Evolutionary conservation across 169 alveolate species (phyloP).

Genomic region (Plasmodium coatneyi): DNA sequence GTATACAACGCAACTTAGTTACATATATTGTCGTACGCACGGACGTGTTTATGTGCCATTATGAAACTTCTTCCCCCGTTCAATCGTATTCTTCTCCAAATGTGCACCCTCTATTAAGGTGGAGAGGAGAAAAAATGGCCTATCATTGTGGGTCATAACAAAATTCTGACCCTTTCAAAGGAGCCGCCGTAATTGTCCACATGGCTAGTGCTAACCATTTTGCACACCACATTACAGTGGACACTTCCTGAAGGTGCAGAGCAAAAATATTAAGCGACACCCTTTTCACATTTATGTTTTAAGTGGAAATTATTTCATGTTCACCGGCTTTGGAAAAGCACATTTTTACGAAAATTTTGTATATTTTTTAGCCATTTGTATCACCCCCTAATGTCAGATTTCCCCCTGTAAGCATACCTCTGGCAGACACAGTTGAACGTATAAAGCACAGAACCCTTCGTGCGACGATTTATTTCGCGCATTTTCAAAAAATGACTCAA

Average conservation of each 20-base stretch:
- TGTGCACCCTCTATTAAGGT: background rate
- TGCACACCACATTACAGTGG: background rate
- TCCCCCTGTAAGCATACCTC: background rate
- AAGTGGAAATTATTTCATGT: background rate
- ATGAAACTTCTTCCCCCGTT: background rate
- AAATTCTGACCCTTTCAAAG: background rate
- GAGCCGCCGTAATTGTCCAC: background rate
- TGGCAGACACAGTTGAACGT: background rate
- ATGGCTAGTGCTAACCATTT: background rate
- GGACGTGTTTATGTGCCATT: background rate
- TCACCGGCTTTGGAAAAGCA: background rate
- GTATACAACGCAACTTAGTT: background rate
- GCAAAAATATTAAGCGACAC: background rate
- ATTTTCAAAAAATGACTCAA: background rate
- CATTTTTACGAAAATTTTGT: background rate
- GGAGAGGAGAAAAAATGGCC: background rate
- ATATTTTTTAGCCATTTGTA: background rate
- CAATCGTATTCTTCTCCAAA: background rate
- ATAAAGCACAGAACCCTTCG: background rate
- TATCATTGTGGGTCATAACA: background rate
- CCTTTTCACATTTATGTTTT: background rate
- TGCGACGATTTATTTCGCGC: background rate
- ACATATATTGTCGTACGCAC: background rate
- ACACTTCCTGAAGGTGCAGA: background rate
- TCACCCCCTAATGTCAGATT: background rate